Evolutionary conservation across 192 early-diverging fungal genomes (phyloP), one percentile per base, ranked within the genome.

Genomic region (Umbelopsis sp.): DNA sequence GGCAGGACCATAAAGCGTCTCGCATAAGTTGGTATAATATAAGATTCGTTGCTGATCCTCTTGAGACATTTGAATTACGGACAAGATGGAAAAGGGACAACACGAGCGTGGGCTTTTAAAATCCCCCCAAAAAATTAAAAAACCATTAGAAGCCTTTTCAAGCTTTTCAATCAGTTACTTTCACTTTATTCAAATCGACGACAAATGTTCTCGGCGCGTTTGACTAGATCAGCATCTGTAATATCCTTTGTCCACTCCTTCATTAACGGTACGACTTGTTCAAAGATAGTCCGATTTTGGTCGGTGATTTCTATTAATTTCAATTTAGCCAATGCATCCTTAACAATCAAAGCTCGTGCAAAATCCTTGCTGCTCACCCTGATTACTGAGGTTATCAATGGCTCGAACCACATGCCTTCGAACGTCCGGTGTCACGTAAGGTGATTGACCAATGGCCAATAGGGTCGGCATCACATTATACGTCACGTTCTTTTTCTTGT

Each of bases 1-100:
- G 23, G 86, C 82, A 25, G 90, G 80, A 67, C 86, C 86, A 69
- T 89, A 86, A 9, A 91, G 85, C n/a, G 87, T 85, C 68, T 89
- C 84, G 74, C 90, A 89, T 73, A 81, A 53, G 8, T 71, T 64
- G 44, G 71, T 46, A 64, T 73, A 78, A 25, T 78, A 78, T 23
- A 46, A 15, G 7, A 71, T 69, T 20, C 64, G 69, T 16, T 61
- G 55, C 15, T 70, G 69, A 41, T 78, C 76, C 37, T 49, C 41
- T 72, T 73, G 71, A 21, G 74, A 49, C 74, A 75, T 75, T 61
- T 33, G 33, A 33, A 37, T 53, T n/a, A 49, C 15, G 48, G 22
- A 61, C 25, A 61, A 61, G 55, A 61, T 27, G 30, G 18, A 35
- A 16, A 61, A 61, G 27, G 48, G 48, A 20, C 48, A 49, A 61